Evolutionary conservation across 352 stramenopile species (phyloP).

Genomic region (Phytophthora fragariaefolia): DNA sequence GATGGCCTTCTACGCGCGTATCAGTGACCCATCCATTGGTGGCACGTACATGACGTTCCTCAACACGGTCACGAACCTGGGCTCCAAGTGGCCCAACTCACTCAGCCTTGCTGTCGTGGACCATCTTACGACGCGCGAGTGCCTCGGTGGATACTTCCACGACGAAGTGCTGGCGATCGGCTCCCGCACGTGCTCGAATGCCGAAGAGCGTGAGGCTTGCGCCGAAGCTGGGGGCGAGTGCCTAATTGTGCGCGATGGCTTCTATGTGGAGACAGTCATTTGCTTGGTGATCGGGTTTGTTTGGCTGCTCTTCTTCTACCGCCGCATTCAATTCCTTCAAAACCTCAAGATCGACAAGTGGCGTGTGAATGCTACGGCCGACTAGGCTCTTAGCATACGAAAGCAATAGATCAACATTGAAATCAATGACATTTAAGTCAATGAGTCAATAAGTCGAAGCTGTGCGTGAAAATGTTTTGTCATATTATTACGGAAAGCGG

Average conservation of each 20-base stretch:
- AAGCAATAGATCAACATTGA: constrained; percentile 35
- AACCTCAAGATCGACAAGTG: constrained; percentile 87
- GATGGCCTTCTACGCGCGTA: constrained; percentile 98
- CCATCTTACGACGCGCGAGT: constrained; percentile 81
- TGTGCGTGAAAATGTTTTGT: constrained; percentile 20
- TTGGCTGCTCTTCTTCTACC: constrained; percentile 78
- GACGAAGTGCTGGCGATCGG: constrained; percentile 78
- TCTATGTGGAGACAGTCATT: constrained; percentile 80
- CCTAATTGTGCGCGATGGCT: constrained; percentile 80
- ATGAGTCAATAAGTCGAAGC: too few species aligned
- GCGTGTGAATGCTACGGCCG: constrained; percentile 56
- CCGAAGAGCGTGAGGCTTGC: constrained; percentile 68
- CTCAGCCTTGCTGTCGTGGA: constrained; percentile 86
- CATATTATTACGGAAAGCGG: constrained; percentile 43
- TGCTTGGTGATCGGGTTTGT: constrained; percentile 71
- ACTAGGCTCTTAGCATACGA: constrained; percentile 31
- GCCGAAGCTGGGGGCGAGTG: constrained; percentile 68
- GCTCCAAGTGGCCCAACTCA: constrained; percentile 94
- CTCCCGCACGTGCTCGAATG: constrained; percentile 81
- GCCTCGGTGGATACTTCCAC: constrained; percentile 69
- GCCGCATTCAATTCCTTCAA: constrained; percentile 71
- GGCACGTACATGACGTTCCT: constrained; percentile 99
- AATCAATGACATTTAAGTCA: too few species aligned
- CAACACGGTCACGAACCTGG: constrained; percentile 99
- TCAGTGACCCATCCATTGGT: constrained; percentile 98